Percentiles rank a stretch among this genome's conserved stretches.
These are phyloP conservation scores for Leucosporidium scottii DNA, from an alignment of 768 basidiomycete species.

Conservation along the genomic window DNA sequence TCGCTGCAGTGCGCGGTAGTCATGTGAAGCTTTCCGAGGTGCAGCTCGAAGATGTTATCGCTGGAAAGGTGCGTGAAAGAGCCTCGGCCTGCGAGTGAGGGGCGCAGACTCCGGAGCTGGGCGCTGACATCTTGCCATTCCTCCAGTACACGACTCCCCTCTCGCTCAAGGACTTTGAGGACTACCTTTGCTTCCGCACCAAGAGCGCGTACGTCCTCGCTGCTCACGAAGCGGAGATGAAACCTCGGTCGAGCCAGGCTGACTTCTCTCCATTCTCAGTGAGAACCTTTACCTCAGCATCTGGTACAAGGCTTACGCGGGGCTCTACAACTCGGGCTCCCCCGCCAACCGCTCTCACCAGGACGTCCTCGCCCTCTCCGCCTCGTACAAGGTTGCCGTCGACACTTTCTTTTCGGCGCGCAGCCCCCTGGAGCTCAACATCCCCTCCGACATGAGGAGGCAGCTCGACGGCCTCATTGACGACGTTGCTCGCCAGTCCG, in stretches of 20 bases:
- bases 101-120: too few species aligned
- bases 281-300: conserved; percentile 13
- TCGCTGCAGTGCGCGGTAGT: too few species aligned
- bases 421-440: conserved; percentile 28
- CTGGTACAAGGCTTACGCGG: conserved; percentile 20
- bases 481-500: not conserved
- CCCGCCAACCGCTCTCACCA: conserved; percentile 5
- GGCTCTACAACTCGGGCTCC: conserved; percentile 1
- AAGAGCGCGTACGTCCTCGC: conserved; percentile 24
- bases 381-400: conserved; percentile 19
- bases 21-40: too few species aligned
- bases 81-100: too few species aligned
- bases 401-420: conserved; percentile 20
- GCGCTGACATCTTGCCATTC: too few species aligned
- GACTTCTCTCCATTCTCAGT: too few species aligned
- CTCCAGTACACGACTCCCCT: conserved; percentile 19
- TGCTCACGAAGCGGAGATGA: too few species aligned
- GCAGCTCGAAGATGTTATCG: too few species aligned
- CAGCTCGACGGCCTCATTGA: conserved; percentile 18
- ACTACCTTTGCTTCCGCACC: conserved; percentile 23
- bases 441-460: conserved; percentile 28
- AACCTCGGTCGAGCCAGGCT: too few species aligned
- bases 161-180: conserved; percentile 27
- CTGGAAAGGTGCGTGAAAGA: too few species aligned
- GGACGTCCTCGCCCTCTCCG: conserved; percentile 14